Conservation (phyloP, 2,329 filamentous ascomycete genomes). For the Taxawa tesnikishii region DNA sequence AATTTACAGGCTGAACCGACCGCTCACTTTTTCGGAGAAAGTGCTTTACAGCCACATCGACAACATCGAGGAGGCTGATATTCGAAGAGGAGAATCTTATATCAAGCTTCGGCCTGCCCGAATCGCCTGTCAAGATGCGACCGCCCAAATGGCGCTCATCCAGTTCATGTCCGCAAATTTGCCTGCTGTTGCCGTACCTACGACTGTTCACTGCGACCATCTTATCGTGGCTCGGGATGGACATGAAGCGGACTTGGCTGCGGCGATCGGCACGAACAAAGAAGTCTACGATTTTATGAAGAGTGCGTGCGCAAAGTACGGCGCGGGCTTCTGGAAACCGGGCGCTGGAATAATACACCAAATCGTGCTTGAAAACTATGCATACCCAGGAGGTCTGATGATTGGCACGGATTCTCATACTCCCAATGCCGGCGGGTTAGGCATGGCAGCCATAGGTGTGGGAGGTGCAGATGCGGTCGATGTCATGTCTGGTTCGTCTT, state of each 20-base stretch:
- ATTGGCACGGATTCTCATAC: slow-evolving; percentile 98
- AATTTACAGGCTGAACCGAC: slow-evolving; percentile 76
- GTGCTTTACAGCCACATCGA: slow-evolving; percentile 85
- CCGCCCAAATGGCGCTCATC: slow-evolving; percentile 97
- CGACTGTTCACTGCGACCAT: slow-evolving; percentile 97
- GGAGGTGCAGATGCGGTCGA: slow-evolving; percentile 97
- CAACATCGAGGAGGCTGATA: slow-evolving; percentile 89
- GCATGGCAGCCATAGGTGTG: slow-evolving; percentile 90
- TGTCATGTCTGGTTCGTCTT: slow-evolving; percentile 92
- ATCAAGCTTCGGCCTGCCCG: slow-evolving; percentile 93
- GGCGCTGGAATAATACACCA: slow-evolving; percentile 99
- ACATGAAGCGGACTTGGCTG: slow-evolving; percentile 82
- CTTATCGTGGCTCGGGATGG: slow-evolving; percentile 96
- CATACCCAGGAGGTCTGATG: slow-evolving; percentile 94
- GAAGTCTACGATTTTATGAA: slow-evolving; percentile 98
- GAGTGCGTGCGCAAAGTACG: slow-evolving; percentile 92
- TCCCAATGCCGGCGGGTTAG: slow-evolving; percentile 90
- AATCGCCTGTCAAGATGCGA: slow-evolving; percentile 98
- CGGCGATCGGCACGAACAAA: slow-evolving; percentile 91
- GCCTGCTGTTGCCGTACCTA: slow-evolving; percentile 85
- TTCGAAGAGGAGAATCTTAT: slow-evolving; percentile 90
- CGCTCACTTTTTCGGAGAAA: slow-evolving; percentile 94
- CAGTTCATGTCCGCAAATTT: slow-evolving; percentile 99
- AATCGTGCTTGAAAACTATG: slow-evolving; percentile 97
- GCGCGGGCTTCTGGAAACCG: slow-evolving; percentile 99